Base-by-base conservation (phyloP, 2,329 filamentous ascomycete genomes). In the Stagonosporopsis chrysanthemi region DNA sequence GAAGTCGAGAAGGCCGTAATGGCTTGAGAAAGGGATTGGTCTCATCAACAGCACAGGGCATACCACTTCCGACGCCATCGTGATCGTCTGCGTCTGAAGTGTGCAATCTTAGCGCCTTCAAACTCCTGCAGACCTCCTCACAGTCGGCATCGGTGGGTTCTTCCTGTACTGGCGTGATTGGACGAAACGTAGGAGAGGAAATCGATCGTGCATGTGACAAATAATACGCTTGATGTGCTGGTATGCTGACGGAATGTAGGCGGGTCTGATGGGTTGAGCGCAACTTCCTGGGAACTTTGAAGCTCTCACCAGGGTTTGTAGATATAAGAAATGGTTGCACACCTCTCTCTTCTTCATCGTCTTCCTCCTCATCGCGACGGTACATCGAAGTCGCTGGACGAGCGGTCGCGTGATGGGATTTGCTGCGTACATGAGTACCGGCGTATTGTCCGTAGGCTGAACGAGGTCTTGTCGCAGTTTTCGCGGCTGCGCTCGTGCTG, bases 401-500 rank as follows among this genome's bases (percentile, higher is more conserved):
- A 77, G 61, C 69, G 69, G 48, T 78, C 76, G 66, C 73, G 73
- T 62, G 72, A 68, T 65, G 83, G 77, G 54, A 79, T 71, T 67
- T 81, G 82, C 51, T 81, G 77, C 40, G 82, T 75, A 59, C 83
- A 82, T 61, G 72, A 19, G 58, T 40, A 23, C 54, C 49, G n/a
- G 54, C 52, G 41, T 60, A 63, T 38, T 63, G 60, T 26, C 65
- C 70, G 51, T 72, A 84, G 77, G 33, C 85, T 79, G 6, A 84
- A 81, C 60, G 80, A 51, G 85, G 83, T 28, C 72, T 80, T 40
- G 58, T 52, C 14, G 83, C 15, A 5, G 31, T 79, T 62, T 86
- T 82, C 17, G 74, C 65, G 14, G 80, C 81, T 12, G 82, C 80
- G 1, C 87, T 86, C 26, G 86, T 73, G 66, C 70, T 73, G 59